Evolutionary conservation across 257 asterid genomes (phyloP).

Genomic region (Voacanga thouarsii): DNA sequence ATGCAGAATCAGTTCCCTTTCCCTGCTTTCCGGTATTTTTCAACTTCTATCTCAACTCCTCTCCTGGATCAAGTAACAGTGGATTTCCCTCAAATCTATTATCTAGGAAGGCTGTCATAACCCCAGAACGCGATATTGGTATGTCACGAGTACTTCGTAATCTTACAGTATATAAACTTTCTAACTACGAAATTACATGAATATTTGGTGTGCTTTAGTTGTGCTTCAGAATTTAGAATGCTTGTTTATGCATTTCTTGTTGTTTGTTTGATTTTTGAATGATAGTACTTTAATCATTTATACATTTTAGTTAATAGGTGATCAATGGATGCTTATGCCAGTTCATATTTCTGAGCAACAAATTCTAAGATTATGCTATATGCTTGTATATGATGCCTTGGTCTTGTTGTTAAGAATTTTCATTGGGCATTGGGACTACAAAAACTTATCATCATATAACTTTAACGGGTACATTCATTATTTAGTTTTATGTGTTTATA

Average conservation of each 20-base stretch:
- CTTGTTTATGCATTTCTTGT: neutral
- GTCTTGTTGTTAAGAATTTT: neutral
- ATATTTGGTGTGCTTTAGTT: conserved; percentile 3
- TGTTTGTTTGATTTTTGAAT: neutral
- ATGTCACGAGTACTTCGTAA: conserved; percentile 2
- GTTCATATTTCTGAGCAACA: neutral
- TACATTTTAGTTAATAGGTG: neutral
- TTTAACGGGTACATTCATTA: neutral
- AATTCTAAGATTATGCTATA: neutral
- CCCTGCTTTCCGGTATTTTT: conserved; percentile 38
- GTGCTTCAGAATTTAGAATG: neutral
- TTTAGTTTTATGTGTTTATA: neutral
- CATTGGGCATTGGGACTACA: neutral
- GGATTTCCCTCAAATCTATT: conserved; percentile 55
- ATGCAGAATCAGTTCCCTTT: conserved; percentile 34
- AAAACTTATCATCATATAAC: neutral
- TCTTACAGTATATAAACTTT: neutral
- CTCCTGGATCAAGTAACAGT: conserved; percentile 53
- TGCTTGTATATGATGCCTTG: neutral
- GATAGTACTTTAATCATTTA: neutral
- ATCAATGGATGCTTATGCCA: neutral
- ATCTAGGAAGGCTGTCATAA: conserved; percentile 38
- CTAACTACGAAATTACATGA: neutral
- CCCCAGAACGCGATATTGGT: conserved; percentile 69
- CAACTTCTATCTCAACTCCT: conserved; percentile 55